A percentile compares a stretch with the other conserved stretches of the same genome.
These are phyloP conservation scores for Yamadazyma endophytica DNA, from an alignment of 805 yeast species.

Conservation along the genomic window DNA sequence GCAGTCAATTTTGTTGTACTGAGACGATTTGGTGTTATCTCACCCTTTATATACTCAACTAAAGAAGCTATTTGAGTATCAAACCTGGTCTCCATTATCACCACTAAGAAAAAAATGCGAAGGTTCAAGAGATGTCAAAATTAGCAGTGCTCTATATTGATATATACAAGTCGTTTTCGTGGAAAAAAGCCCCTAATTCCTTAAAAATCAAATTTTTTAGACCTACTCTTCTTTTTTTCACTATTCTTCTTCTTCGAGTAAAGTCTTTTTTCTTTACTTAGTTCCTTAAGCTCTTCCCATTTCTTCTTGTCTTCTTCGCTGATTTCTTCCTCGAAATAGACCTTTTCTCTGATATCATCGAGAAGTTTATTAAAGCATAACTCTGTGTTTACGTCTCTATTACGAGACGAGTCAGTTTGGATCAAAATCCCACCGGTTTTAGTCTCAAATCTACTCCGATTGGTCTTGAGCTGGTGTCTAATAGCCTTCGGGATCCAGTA, in stretches of 20 bases:
- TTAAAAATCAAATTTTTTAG: slow-evolving; percentile 28
- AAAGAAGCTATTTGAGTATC: no score
- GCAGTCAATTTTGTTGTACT: no score
- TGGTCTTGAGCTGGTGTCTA: slow-evolving; percentile 33
- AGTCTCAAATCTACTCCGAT: slow-evolving; percentile 50
- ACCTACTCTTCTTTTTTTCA: slow-evolving; percentile 34
- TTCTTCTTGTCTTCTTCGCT: slow-evolving; percentile 42
- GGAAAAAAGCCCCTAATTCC: no score
- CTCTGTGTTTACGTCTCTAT: slow-evolving; percentile 52
- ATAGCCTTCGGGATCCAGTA: slow-evolving; percentile 60
- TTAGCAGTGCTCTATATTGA: no score
- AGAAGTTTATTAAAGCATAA: slow-evolving; percentile 60
- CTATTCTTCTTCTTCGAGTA: slow-evolving; percentile 31
- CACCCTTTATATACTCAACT: no score
- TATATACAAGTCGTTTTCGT: no score
- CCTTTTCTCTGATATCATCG: slow-evolving; percentile 44
- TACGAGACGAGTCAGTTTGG: slow-evolving; percentile 57
- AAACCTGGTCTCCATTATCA: no score
- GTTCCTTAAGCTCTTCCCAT: slow-evolving; percentile 44
- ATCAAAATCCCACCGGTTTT: slow-evolving; percentile 53
- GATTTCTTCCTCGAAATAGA: slow-evolving; percentile 46
- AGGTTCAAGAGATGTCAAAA: no score
- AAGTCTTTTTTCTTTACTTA: slow-evolving; percentile 27
- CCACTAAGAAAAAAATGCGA: no score
- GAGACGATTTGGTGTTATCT: no score